Percentiles rank a stretch among this genome's conserved stretches.
Conservation (phyloP, 371 early-diverging fungal species). For the Catenaria anguillulae region DNA sequence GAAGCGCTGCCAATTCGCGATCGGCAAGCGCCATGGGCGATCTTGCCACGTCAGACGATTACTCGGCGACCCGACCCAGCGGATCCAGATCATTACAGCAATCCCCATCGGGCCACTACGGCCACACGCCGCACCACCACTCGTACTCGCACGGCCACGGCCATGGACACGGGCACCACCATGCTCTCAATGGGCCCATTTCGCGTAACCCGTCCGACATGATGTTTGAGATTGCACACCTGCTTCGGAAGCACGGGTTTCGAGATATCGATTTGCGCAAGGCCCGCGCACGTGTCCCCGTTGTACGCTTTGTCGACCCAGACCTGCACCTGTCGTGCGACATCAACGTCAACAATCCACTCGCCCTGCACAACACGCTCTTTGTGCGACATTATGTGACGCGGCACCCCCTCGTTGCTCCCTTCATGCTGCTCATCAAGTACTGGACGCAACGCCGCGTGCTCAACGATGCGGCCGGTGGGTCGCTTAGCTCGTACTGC, state of each 20-base stretch:
- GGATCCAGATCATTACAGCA: neutral
- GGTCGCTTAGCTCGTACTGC: neutral
- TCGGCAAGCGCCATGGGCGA: too few species aligned
- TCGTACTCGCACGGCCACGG: neutral
- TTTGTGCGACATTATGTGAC: neutral
- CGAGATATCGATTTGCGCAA: neutral
- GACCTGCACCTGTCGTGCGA: neutral
- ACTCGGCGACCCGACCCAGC: neutral
- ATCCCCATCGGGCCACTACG: neutral
- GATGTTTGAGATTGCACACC: neutral
- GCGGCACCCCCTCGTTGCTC: neutral
- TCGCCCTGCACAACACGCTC: constrained; percentile 1
- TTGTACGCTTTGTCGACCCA: neutral
- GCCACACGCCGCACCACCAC: too few species aligned
- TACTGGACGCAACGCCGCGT: constrained; percentile 1
- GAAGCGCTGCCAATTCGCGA: neutral
- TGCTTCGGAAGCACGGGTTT: neutral
- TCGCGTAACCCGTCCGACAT: neutral
- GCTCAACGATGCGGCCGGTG: neutral
- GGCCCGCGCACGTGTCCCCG: constrained; percentile 1
- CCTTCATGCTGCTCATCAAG: neutral
- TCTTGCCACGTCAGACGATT: too few species aligned
- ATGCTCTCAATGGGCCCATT: neutral
- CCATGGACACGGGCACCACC: too few species aligned
- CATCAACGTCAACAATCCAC: constrained; percentile 5